Percentiles rank a stretch among this genome's conserved stretches.
These are phyloP conservation scores for Hevea brasiliensis DNA, from an alignment of 345 rosid genomes.

Conservation along the genomic window DNA sequence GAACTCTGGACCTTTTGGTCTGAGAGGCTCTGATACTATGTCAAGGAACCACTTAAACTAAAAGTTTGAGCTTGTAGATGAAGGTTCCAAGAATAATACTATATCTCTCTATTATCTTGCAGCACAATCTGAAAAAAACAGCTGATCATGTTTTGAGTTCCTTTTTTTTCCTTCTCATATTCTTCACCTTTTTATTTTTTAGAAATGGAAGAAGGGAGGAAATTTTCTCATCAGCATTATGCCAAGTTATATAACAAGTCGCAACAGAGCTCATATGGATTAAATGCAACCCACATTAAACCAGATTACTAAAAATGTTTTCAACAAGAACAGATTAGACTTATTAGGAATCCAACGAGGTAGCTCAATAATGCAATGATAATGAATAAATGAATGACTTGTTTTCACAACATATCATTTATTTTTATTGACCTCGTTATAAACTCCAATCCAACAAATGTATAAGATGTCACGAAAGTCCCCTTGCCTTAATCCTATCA, in stretches of 20 bases:
- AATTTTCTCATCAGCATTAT: not conserved
- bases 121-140: constrained; percentile 10
- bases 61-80: too few relatives aligned
- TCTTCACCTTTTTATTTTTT: not conserved
- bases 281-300: not conserved
- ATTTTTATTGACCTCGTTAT: not conserved
- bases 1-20: too few relatives aligned
- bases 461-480: not conserved
- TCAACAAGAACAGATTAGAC: not conserved
- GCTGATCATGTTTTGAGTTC: not conserved
- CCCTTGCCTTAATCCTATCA: not conserved
- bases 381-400: not conserved
- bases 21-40: too few relatives aligned
- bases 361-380: not conserved
- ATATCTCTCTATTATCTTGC: too few relatives aligned
- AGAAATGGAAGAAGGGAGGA: not conserved
- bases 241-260: not conserved
- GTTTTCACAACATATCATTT: not conserved
- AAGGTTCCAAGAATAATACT: too few relatives aligned
- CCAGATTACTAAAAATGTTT: not conserved
- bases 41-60: too few relatives aligned
- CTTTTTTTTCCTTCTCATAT: not conserved
- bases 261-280: too few relatives aligned
- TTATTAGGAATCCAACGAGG: not conserved
- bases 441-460: not conserved